Evolutionary conservation across 495 filamentous ascomycete species (phyloP).

Genomic region (Aspergillus nidulans): DNA sequence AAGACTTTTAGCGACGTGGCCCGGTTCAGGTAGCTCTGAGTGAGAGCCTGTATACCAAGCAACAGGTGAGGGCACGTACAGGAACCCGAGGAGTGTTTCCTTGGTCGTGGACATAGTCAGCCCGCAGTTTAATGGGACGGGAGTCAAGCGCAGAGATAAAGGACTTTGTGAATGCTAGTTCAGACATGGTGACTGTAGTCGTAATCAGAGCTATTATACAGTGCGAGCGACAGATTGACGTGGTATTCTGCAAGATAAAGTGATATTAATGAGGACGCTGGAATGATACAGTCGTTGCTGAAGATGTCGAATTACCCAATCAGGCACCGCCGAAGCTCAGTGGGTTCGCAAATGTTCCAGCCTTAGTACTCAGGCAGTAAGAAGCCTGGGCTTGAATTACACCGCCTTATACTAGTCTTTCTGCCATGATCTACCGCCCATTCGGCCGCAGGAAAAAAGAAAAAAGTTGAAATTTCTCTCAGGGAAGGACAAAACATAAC

Average conservation of each 20-base stretch:
- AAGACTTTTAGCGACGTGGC: slow-evolving; percentile 5
- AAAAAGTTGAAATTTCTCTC: slow-evolving; percentile 15
- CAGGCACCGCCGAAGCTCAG: slow-evolving; percentile 11
- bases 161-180: slow-evolving; percentile 74
- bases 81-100: slow-evolving; percentile 65
- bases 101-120: slow-evolving; percentile 83
- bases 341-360: background rate
- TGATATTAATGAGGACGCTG: background rate
- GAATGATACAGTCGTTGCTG: background rate
- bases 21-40: background rate
- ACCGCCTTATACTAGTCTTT: slow-evolving; percentile 30
- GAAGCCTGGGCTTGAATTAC: background rate
- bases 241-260: background rate
- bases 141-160: slow-evolving; percentile 78
- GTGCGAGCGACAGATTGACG: background rate
- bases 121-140: slow-evolving; percentile 67
- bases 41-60: no score
- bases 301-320: slow-evolving; percentile 16
- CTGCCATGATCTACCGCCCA: slow-evolving; percentile 33
- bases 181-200: slow-evolving; percentile 58
- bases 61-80: slow-evolving; percentile 53
- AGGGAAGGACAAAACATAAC: slow-evolving; percentile 7
- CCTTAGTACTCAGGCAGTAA: background rate
- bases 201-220: background rate
- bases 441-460: slow-evolving; percentile 31